Percentiles rank a stretch among this genome's conserved stretches.
Conservation (phyloP, 495 filamentous ascomycete species). For the Bacidia gigantensis region DNA sequence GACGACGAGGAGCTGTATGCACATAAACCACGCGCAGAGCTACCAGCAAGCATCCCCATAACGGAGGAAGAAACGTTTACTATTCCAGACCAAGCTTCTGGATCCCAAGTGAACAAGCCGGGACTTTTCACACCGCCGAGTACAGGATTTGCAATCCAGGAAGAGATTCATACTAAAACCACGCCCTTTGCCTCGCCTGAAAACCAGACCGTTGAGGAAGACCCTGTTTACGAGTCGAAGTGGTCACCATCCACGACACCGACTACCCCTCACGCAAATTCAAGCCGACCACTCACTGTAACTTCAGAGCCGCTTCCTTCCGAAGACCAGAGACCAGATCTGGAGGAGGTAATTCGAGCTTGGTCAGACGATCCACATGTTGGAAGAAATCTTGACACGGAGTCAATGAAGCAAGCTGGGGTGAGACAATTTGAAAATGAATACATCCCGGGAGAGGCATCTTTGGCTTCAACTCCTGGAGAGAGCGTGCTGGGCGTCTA, state of each 20-base stretch:
- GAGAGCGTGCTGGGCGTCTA: conserved; percentile 11
- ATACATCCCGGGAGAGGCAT: conserved; percentile 6
- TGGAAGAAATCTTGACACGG: neutral
- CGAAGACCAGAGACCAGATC: conserved; percentile 12
- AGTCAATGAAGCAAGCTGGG: neutral
- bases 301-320: conserved; percentile 6
- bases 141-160: no score
- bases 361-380: conserved; percentile 14
- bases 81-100: neutral
- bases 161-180: no score
- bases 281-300: conserved; percentile 1
- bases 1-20: conserved; percentile 21
- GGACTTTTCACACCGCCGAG: no score
- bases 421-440: neutral
- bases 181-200: no score
- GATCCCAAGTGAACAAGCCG: neutral
- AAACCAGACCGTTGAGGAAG: neutral
- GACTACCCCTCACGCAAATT: neutral
- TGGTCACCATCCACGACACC: conserved; percentile 2
- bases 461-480: conserved; percentile 12
- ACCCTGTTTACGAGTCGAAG: neutral
- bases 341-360: conserved; percentile 14
- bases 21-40: conserved; percentile 15
- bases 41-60: conserved; percentile 10
- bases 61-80: neutral